Evolutionary conservation across 169 alveolate species (phyloP), one percentile per base, ranked within the genome.

Genomic region (Cryptosporidium felis): DNA sequence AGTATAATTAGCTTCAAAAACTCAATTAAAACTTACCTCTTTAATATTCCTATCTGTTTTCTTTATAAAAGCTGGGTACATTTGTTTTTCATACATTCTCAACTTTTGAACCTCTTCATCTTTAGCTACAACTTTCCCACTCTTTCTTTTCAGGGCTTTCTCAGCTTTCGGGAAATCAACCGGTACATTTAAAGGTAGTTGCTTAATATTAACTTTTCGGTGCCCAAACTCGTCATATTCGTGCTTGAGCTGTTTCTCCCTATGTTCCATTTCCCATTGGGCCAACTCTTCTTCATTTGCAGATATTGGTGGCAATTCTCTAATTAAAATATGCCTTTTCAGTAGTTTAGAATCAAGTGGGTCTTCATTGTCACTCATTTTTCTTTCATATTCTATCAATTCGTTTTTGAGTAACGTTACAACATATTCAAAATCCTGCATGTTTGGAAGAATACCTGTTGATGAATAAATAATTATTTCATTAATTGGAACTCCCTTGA

Each of bases 241-340:
- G 16, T 74, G 74, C 56, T 53, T 40, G 6, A 49, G 40, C 21
- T 40, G 46, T 18, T 38, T 74, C 23, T 74, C 85, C 41, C 67
- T 56, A 38, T 74, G 85, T 21, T 53, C 60, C 47, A 74, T 74
- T 74, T 74, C 85, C 85, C 85, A 74, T 23, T 34, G 16, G 16
- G 36, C 66, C 9, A 74, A 23, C 23, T 74, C 74, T 4, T 74
- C 85, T 26, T 74, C 85, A 32, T 41, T 74, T 46, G 85, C 85
- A 3, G 49, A 56, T 18, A 74, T 74, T 4, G 85, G 85, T 6
- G 85, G 85, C 26, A 74, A 59, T 12, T 56, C 85, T 0, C 41
- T 53, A 18, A 60, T 49, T 18, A 18, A 2, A 1, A 38, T 30
- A 58, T 74, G 85, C 42, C 85, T 74, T 6, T 42, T 49, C 10